Percentiles rank a stretch among this genome's conserved stretches.
Conservation (phyloP, 495 filamentous ascomycete genomes). For the Neurospora sp. region DNA sequence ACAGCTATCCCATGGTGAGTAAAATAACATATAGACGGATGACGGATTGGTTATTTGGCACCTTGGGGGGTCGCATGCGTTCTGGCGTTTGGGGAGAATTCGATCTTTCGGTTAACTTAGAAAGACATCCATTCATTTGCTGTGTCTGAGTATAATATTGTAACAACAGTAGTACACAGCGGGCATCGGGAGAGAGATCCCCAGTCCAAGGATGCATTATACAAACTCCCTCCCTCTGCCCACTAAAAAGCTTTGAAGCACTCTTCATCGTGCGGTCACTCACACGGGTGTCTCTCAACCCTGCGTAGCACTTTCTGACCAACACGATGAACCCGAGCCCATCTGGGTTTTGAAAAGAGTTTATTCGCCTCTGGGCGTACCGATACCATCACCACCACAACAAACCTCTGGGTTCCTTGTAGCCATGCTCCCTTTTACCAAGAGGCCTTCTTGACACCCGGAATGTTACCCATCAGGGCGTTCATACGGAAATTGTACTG, state of each 20-base stretch:
- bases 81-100: slow-evolving; percentile 6
- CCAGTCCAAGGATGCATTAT: slow-evolving; percentile 2
- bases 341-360: not conserved
- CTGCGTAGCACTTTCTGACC: not conserved
- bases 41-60: not conserved
- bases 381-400: not conserved
- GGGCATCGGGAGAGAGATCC: not conserved
- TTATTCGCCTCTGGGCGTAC: not conserved
- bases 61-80: slow-evolving; percentile 4
- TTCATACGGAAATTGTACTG: slow-evolving; percentile 90
- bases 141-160: slow-evolving; percentile 11
- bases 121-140: not conserved
- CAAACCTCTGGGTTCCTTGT: not conserved
- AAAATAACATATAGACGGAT: slow-evolving; percentile 1
- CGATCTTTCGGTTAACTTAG: not conserved
- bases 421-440: slow-evolving; percentile 49
- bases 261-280: not conserved
- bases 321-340: not conserved
- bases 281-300: not conserved
- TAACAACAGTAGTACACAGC: slow-evolving; percentile 18
- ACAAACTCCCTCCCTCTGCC: slow-evolving; percentile 1
- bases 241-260: not conserved
- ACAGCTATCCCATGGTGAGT: slow-evolving; percentile 6
- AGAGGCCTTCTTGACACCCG: slow-evolving; percentile 90
- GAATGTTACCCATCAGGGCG: slow-evolving; percentile 77